These are phyloP conservation scores for Pyracantha coccinea DNA, from an alignment of 331 rosid genomes.

Conservation along the genomic window DNA sequence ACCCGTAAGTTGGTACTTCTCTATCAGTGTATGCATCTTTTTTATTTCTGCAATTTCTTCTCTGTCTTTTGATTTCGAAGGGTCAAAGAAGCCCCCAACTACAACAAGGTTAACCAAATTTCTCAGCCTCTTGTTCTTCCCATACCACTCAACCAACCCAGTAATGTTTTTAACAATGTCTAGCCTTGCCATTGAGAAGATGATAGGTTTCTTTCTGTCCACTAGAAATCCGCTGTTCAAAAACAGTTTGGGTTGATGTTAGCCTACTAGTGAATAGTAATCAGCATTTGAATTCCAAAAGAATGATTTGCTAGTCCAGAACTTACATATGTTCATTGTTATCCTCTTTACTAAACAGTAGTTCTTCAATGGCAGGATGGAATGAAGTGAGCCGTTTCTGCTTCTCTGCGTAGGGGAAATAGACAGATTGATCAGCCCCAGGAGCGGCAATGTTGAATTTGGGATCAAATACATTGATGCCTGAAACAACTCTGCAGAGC, in stretches of 20 bases:
- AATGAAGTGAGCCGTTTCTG: slow-evolving; percentile 44
- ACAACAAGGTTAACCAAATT: slow-evolving; percentile 75
- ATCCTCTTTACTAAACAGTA: slow-evolving; percentile 52
- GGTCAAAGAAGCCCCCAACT: slow-evolving; percentile 96
- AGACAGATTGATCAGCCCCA: slow-evolving; percentile 79
- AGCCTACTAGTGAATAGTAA: neutral
- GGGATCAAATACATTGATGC: slow-evolving; percentile 86
- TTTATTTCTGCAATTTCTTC: slow-evolving; percentile 77
- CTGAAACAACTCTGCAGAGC: slow-evolving; percentile 86
- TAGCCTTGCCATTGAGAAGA: slow-evolving; percentile 91
- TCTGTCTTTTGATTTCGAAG: slow-evolving; percentile 81
- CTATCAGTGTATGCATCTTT: slow-evolving; percentile 67
- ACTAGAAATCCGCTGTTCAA: slow-evolving; percentile 58
- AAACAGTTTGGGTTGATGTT: neutral
- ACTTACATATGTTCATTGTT: slow-evolving; percentile 71
- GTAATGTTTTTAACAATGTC: slow-evolving; percentile 80
- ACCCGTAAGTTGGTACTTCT: slow-evolving; percentile 61
- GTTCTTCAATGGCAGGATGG: slow-evolving; percentile 68
- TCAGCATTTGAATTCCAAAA: neutral
- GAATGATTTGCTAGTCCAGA: neutral
- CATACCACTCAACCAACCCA: slow-evolving; percentile 83
- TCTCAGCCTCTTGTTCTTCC: slow-evolving; percentile 60
- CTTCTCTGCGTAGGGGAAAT: slow-evolving; percentile 61
- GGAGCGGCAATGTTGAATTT: slow-evolving; percentile 94
- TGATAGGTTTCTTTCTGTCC: slow-evolving; percentile 68